Evolutionary conservation across 225 moss, liverwort and hornwort genomes (phyloP).

Genomic region (Antitrichia curtipendula): DNA sequence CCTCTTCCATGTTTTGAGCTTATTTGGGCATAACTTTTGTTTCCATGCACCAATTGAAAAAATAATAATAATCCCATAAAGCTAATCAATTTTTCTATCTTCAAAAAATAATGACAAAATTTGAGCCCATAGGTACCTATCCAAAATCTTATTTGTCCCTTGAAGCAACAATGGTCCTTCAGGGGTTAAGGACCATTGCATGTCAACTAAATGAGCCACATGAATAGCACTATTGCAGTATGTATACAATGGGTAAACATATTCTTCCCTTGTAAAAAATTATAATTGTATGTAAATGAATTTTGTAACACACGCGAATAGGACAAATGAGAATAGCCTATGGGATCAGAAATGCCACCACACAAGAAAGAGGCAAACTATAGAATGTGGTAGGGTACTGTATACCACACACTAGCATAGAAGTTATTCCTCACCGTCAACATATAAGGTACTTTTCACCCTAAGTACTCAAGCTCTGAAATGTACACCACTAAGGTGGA

Average conservation of each 20-base stretch:
- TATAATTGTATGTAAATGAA: neutral
- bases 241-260: neutral
- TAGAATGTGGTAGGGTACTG: rapidly evolving
- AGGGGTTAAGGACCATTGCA: neutral
- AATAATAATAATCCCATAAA: too few species aligned
- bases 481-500: neutral
- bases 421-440: neutral
- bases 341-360: neutral
- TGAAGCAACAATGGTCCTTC: too few species aligned
- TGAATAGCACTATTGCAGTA: neutral
- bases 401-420: too few species aligned
- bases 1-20: too few species aligned
- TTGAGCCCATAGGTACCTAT: too few species aligned
- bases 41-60: too few species aligned
- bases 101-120: too few species aligned
- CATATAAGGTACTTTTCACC: neutral
- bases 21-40: too few species aligned
- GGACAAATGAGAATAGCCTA: neutral
- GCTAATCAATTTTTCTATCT: too few species aligned
- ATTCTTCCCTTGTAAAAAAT: neutral
- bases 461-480: neutral
- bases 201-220: neutral
- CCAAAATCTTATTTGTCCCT: too few species aligned
- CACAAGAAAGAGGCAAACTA: neutral
- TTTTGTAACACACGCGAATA: neutral